Evolutionary conservation across 805 yeast species (phyloP), one percentile per base, ranked within the genome.

Genomic region (Blastobotrys chiropterorum): DNA sequence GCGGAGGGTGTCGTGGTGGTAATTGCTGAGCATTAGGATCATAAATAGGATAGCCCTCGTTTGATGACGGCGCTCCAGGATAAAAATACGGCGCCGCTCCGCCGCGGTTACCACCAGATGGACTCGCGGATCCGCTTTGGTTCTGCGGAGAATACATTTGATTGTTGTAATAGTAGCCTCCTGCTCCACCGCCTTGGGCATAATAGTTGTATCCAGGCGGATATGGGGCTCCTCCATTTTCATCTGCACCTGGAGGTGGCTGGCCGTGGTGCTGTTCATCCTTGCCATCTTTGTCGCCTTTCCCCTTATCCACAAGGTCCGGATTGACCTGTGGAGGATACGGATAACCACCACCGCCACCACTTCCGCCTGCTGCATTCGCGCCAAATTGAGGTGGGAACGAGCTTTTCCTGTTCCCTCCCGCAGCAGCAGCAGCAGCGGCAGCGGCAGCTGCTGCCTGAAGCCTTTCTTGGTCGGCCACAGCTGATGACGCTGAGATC

Each of bases 401-500:
- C 21, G 47, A 15, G 6, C 38, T 11, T 26, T 26, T 26, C 20
- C 19, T 40, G 20, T 15, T 15, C 17, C 22, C 40, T 3, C 38
- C 48, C 48, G 39, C 34, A 15, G 48, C 48, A 7, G 48, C 48
- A 2, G 40, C 48, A 13, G 48, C 48, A 11, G 38, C 48, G 3
- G 48, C 48, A 6, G 40, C 48, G 11, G 48, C 48, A 5, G 48
- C 48, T 7, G 34, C 48, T 13, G 48, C 40, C n/a, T 31, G 38
- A 20, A 15, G 30, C n/a, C 20, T 21, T 34, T 8, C 44, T 42
- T 39, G 26, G 47, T 17, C 48, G 13, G 38, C 52, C 2, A 44
- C 54, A 14, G 38, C 49, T 16, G 45, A 30, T 2, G 54, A 48
- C 20, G 54, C 54, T 11, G 52, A 42, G n/a, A 52, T n/a, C 38